phyloP scores from a whole-genome alignment of 768 basidiomycete species.

The Kwoniella pini region DNA sequence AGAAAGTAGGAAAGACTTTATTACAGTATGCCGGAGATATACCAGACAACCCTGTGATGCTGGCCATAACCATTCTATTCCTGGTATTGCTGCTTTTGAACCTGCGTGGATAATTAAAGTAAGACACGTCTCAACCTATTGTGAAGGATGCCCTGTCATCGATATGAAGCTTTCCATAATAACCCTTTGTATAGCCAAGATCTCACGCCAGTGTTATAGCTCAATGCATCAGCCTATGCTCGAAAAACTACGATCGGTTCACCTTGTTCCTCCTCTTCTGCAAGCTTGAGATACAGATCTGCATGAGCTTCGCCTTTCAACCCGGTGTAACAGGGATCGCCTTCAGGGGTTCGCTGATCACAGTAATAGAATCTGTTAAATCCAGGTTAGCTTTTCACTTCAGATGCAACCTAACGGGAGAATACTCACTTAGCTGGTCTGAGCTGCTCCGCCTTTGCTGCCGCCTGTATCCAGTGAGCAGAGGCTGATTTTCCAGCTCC shows the following conservation, averaged over 20 bases:
- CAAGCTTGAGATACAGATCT: slow-evolving; percentile 4
- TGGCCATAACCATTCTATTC: slow-evolving; percentile 12
- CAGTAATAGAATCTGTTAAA: slow-evolving; percentile 2
- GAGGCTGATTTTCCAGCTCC: slow-evolving; percentile 4
- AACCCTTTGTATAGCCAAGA: too few species aligned
- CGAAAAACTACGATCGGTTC: slow-evolving; percentile 6
- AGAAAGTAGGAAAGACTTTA: neutral
- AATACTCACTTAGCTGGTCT: slow-evolving; percentile 6
- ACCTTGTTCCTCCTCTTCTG: slow-evolving; percentile 5
- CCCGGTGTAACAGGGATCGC: slow-evolving; percentile 2
- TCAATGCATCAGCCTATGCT: too few species aligned
- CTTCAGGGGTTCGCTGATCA: slow-evolving; percentile 1
- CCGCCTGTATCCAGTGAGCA: neutral
- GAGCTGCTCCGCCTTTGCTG: neutral
- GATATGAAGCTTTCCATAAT: too few species aligned
- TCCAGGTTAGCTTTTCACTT: neutral
- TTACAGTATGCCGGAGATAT: slow-evolving; percentile 21
- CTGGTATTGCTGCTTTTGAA: slow-evolving; percentile 12
- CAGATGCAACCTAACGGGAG: neutral
- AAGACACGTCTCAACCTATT: too few species aligned
- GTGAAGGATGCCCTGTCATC: too few species aligned
- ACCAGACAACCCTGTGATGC: slow-evolving; percentile 24
- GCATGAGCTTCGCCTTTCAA: slow-evolving; percentile 8
- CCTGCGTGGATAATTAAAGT: neutral
- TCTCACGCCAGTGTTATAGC: too few species aligned